Evolutionary conservation across 2,329 filamentous ascomycete genomes (phyloP), one percentile per base, ranked within the genome.

Genomic region (Rosellinia necatrix): DNA sequence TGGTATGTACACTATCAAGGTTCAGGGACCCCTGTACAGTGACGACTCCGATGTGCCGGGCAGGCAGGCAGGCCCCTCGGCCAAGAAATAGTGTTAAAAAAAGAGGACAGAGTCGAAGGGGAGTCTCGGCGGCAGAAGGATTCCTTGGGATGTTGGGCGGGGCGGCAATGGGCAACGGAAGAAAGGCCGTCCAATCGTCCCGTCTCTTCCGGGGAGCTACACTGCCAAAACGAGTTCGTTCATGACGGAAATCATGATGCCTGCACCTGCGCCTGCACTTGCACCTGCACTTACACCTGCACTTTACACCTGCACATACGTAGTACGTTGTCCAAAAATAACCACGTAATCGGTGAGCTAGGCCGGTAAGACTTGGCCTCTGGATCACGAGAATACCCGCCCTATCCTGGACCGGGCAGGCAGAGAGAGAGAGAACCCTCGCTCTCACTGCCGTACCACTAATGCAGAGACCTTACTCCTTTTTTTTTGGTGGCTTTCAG

Each of bases 401-500:
- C 17, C 27, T 24, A 12, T 40, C 37, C 13, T 22, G 13, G 37
- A 3, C 6, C 22, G n/a, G n/a, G 41, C 41, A 22, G 35, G 19
- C 27, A 22, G 37, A 32, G 30, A n/a, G 27, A 50, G 47, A 27
- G 27, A 17, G 27, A 50, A 41, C 8, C 27, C 4, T n/a, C 6
- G 37, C 5, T 40, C 12, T 24, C 13, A 34, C 27, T 34, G 27
- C 47, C 47, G 47, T 17, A 32, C 35, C n/a, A 27, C 47, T 50
- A 50, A 50, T 50, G 47, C 35, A 50, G 6, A 50, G 47, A 41
- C 47, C 47, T 50, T 50, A 21, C 21, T 50, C 7, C 15, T 19
- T 30, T 50, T 6, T 9, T 19, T 30, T 13, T 24, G 3, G 34
- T 21, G 47, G 25, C 15, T 50, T 30, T 37, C 13, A 12, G 47